These are phyloP conservation scores for Oryza glumipatula DNA, from an alignment of 176 grass and related monocot genomes.

Conservation along the genomic window DNA sequence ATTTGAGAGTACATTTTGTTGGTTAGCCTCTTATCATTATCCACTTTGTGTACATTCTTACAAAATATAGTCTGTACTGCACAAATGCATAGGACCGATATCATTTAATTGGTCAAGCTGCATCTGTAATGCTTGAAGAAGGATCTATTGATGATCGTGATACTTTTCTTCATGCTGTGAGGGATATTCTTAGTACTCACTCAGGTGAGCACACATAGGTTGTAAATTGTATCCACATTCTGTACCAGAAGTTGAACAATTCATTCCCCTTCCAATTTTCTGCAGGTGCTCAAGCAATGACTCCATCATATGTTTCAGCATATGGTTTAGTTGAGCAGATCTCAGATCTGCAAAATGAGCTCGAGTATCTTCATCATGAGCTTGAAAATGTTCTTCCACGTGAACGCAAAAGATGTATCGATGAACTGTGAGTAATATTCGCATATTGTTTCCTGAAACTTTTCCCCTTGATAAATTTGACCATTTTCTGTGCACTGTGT, in stretches of 20 bases:
- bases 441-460: background rate
- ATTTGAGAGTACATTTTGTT: background rate
- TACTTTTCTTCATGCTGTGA: conserved; percentile 76
- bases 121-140: conserved; percentile 73
- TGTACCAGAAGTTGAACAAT: conserved; percentile 25
- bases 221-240: background rate
- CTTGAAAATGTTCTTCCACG: conserved; percentile 78
- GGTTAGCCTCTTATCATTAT: conserved; percentile 28
- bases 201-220: conserved; percentile 56
- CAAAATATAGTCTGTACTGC: conserved; percentile 23
- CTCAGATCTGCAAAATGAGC: conserved; percentile 63
- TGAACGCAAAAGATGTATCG: conserved; percentile 79
- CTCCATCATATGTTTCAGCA: conserved; percentile 79
- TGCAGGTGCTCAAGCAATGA: conserved; percentile 56
- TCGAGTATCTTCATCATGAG: conserved; percentile 73
- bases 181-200: conserved; percentile 77
- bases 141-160: conserved; percentile 87
- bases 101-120: conserved; percentile 68
- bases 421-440: conserved; percentile 63
- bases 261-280: conserved; percentile 20
- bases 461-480: conserved; percentile 1
- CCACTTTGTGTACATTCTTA: conserved; percentile 38
- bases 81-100: conserved; percentile 62
- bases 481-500: conserved; percentile 18
- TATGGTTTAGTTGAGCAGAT: conserved; percentile 89